Evolutionary conservation across 2,329 filamentous ascomycete genomes (phyloP), one percentile per base, ranked within the genome.

Genomic region (Alternaria arborescens): DNA sequence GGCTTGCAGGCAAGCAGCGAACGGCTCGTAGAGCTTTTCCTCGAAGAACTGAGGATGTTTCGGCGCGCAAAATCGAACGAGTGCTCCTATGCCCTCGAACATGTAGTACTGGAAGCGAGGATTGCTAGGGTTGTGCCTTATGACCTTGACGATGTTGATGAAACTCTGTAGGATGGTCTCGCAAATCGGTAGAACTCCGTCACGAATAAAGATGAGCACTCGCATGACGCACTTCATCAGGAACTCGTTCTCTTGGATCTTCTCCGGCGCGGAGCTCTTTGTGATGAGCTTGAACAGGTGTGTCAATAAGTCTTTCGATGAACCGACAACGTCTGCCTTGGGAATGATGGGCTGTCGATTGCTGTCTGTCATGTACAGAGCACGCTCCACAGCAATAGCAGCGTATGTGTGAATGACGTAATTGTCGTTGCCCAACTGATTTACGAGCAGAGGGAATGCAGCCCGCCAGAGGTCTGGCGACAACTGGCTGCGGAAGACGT

Each of bases 161-260:
- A 99, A 86, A 77, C 96, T 93, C 53, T 88, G 86, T 54, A 98
- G 82, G n/a, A 97, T 88, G 67, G 86, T 87, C 69, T 97, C 92
- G 6, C 90, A 85, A 50, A 95, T 88, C 1, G 89, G 85, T 2
- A 89, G 80, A 14, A 94, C 88, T 28, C 89, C 91, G 48, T 97
- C 94, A 76, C 91, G 92, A 78, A 98, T 91, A 65, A 98, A 94
- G 67, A 99, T 93, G 62, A 99, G 84, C 12, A 99, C 94, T 71
- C 95, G 88, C 95, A 99, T 99, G 58, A 97, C 93, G 73, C 95
- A 99, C 71, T 93, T 92, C 94, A 99, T 98, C 74, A 99, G 79
- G 78, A 98, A 99, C 77, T 99, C 95, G 75, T 99, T 99, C 80
- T 99, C 95, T 76, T 99, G 95, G 63, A 99, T 89, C 84, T 98